Evolutionary conservation across 148 eudicot species (phyloP).

Genomic region (Rhododendron ovatum): DNA sequence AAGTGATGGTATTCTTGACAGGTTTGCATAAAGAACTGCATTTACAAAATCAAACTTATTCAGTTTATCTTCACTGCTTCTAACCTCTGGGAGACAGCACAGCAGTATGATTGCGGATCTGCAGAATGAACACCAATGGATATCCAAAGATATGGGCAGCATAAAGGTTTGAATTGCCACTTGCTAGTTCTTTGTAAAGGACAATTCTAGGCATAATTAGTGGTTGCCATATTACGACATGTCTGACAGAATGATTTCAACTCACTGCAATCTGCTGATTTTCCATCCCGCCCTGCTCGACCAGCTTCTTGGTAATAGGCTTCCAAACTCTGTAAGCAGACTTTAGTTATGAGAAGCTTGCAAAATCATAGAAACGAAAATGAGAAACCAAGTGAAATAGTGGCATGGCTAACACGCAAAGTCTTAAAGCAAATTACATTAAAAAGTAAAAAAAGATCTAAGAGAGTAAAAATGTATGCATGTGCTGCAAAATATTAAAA

Average conservation of each 20-base stretch:
- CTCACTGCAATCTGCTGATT: conserved; percentile 69
- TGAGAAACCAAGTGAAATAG: neutral
- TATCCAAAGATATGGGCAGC: neutral
- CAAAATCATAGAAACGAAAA: neutral
- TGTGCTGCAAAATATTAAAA: neutral
- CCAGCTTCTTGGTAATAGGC: conserved; percentile 99
- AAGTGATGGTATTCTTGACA: conserved; percentile 59
- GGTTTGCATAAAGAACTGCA: conserved; percentile 64
- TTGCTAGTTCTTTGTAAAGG: neutral
- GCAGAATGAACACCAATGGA: neutral
- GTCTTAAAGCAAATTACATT: neutral
- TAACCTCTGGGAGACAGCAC: neutral
- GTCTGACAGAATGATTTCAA: neutral
- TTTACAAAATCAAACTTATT: conserved; percentile 12
- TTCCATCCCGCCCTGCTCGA: conserved; percentile 90
- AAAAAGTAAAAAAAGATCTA: neutral
- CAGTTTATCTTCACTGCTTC: neutral
- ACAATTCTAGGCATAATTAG: neutral
- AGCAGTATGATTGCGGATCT: neutral
- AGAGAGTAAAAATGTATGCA: neutral
- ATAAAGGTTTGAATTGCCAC: neutral
- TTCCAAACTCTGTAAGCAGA: conserved; percentile 60
- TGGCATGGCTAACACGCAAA: neutral
- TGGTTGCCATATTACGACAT: neutral
- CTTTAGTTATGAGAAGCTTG: neutral